phyloP scores from a whole-genome alignment of 2,329 filamentous ascomycete species.

The Neofusicoccum umdonicola region DNA sequence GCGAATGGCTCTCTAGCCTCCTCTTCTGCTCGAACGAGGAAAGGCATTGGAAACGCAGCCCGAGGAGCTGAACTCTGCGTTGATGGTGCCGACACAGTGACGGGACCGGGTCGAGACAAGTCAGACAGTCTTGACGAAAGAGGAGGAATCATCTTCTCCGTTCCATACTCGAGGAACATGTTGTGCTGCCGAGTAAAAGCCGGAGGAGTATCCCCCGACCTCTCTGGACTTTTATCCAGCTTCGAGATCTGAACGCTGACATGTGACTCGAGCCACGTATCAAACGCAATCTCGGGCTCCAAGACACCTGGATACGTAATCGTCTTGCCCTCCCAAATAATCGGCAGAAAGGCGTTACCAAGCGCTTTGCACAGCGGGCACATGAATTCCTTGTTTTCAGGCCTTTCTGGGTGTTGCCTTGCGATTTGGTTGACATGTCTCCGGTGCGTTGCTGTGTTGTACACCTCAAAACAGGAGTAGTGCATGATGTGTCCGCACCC shows the following conservation, averaged over 20 bases:
- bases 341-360: slow-evolving; percentile 90
- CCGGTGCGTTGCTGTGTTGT: slow-evolving; percentile 77
- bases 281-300: slow-evolving; percentile 57
- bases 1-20: slow-evolving; percentile 12
- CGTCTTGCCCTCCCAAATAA: slow-evolving; percentile 91
- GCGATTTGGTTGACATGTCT: slow-evolving; percentile 92
- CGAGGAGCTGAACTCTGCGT: background rate
- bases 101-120: slow-evolving; percentile 26
- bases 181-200: slow-evolving; percentile 43
- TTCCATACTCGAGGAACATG: slow-evolving; percentile 52
- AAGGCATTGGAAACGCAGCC: slow-evolving; percentile 1
- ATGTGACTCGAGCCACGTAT: slow-evolving; percentile 64
- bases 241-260: slow-evolving; percentile 51
- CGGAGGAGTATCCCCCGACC: slow-evolving; percentile 24
- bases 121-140: slow-evolving; percentile 44
- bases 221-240: slow-evolving; percentile 46
- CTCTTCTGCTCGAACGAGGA: background rate
- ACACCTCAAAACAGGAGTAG: slow-evolving; percentile 90
- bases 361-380: slow-evolving; percentile 96
- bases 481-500: slow-evolving; percentile 99
- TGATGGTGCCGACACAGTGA: slow-evolving; percentile 1
- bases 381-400: slow-evolving; percentile 81
- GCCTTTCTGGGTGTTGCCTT: slow-evolving; percentile 83
- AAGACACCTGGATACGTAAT: slow-evolving; percentile 77
- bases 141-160: slow-evolving; percentile 49